Base-by-base conservation (phyloP, 2,329 filamentous ascomycete genomes). In the Aspergillus sp. region DNA sequence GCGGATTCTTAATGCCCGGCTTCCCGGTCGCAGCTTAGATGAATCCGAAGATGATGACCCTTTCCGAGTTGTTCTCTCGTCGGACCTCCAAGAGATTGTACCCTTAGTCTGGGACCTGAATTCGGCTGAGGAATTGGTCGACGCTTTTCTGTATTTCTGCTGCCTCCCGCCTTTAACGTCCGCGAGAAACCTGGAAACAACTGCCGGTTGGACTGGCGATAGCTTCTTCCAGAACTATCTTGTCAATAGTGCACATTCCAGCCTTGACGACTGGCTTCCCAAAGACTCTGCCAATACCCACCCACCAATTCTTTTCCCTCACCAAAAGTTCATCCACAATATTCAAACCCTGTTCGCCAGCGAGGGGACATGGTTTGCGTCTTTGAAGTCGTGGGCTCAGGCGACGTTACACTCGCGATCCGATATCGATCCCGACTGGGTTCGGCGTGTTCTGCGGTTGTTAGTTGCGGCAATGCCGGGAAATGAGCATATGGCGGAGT, bases 21-120 rank as follows among this genome's bases (percentile, higher is more conserved):
- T 87, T 57, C 91, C 92, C 6, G 90, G 90, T 16, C 85, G 90
- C 52, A 89, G 89, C 0, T 80, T 90, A 61, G 92, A 97, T 71
- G 87, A 92, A 26, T 82, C 85, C 2, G 85, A 84, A 16, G 89
- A 91, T 63, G 89, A 93, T 59, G 94, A 97, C 68, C 90, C 92
- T 0, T 96, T 90, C 65, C 85, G 92, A 39, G 85, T 95, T 3
- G 84, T 96, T 50, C 85, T 97, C 69, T 92, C 88, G 66, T 85
- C 87, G 0, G 95, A 98, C 71, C 80, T 97, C 20, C 78, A 86
- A 62, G 81, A 84, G 0, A 81, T 90, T 29, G 70, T 96, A 65
- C 81, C 58, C 56, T 70, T 57, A 7, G 71, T 74, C 36, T 66
- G 63, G 52, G 65, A 64, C 4, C 52, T 63, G 7, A 60, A 60